Evolutionary conservation across 441 rosid species (phyloP).

Genomic region (Syzygium malaccense): DNA sequence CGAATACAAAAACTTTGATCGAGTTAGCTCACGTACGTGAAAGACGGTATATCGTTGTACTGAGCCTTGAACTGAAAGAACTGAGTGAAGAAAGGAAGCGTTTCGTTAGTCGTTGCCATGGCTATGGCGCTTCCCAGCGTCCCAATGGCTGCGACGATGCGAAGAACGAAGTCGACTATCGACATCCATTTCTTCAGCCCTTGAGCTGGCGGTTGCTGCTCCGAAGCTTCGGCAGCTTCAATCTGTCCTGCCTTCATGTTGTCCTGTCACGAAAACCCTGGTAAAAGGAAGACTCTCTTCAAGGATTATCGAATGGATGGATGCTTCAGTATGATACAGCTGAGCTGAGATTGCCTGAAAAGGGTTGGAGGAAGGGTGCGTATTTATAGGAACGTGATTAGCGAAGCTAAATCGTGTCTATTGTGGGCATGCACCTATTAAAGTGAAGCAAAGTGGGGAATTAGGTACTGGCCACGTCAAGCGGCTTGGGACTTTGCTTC

Average conservation of each 20-base stretch:
- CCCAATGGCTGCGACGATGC: background rate
- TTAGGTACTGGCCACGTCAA: background rate
- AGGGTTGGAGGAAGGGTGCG: background rate
- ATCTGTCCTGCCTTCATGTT: background rate
- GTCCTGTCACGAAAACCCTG: background rate
- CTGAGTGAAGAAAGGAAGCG: slow-evolving; percentile 3
- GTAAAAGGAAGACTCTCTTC: background rate
- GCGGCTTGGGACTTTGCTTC: background rate
- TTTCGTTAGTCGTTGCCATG: slow-evolving; percentile 6
- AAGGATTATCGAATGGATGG: background rate
- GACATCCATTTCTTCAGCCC: background rate
- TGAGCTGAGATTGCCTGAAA: background rate
- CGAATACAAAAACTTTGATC: background rate
- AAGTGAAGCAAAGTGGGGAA: background rate
- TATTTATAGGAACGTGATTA: background rate
- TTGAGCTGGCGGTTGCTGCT: background rate
- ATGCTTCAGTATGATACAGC: background rate
- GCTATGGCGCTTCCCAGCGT: background rate
- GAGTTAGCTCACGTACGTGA: background rate
- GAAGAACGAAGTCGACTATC: slow-evolving; percentile 7
- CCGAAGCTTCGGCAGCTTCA: background rate
- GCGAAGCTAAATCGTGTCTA: background rate
- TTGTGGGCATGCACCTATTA: background rate
- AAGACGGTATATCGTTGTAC: background rate
- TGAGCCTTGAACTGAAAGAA: background rate